Conservation (phyloP, 1,284 basidiomycete species). For the Puccinia polysora region DNA sequence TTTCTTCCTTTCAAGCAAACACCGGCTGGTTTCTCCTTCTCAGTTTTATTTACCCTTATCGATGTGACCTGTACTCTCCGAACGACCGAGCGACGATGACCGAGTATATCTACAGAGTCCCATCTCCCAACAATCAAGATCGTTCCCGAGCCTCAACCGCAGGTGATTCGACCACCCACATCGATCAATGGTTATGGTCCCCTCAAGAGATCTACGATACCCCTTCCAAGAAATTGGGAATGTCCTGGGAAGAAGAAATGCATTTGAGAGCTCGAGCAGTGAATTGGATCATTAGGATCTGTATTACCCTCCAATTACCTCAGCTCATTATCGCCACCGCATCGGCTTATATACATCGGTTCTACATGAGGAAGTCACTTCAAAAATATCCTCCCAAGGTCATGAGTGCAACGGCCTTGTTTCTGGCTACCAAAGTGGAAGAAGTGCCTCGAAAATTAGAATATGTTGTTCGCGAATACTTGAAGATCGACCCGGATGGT, state of each 20-base stretch:
- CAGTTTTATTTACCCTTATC: too few relatives aligned
- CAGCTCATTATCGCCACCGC: conserved; percentile 48
- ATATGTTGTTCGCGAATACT: conserved; percentile 45
- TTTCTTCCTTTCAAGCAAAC: too few relatives aligned
- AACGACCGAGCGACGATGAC: conserved; percentile 13
- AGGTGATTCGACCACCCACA: conserved; percentile 17
- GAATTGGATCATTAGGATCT: conserved; percentile 19
- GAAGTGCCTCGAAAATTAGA: conserved; percentile 47
- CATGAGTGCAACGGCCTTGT: conserved; percentile 47
- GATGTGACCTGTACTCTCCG: too few relatives aligned
- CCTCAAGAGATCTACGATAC: neutral
- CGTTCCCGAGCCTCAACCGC: conserved; percentile 20
- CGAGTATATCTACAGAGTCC: conserved; percentile 28
- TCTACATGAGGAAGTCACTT: conserved; percentile 50
- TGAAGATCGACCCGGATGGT: conserved; percentile 43
- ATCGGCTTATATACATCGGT: conserved; percentile 49
- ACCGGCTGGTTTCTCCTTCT: too few relatives aligned
- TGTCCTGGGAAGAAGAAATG: conserved; percentile 12
- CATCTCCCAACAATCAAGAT: conserved; percentile 3
- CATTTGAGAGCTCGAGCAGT: conserved; percentile 18
- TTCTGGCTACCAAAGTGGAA: conserved; percentile 50
- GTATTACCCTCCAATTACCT: conserved; percentile 33
- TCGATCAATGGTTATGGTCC: conserved; percentile 40
- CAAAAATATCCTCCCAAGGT: conserved; percentile 46
- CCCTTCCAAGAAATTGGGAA: conserved; percentile 21